Evolutionary conservation across 225 moss, liverwort and hornwort species (phyloP).

Genomic region (Pleurozium schreberi): DNA sequence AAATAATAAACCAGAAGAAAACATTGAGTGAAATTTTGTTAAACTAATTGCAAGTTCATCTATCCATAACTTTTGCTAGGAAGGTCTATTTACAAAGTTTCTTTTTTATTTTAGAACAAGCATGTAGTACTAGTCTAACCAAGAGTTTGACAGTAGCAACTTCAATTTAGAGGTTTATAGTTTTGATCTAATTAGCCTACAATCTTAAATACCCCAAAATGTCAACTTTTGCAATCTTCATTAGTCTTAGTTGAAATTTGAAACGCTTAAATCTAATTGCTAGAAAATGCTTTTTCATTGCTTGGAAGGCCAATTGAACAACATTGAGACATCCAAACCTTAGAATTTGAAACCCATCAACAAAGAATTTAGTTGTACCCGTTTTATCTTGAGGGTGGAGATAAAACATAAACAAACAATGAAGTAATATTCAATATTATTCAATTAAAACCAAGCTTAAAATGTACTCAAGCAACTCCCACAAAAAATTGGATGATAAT

Average conservation of each 20-base stretch:
- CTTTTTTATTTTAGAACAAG: not conserved
- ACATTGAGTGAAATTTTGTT: not conserved
- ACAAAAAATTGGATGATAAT: too few relatives aligned
- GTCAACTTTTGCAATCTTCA: not conserved
- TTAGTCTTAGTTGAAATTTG: not conserved
- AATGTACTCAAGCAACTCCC: rapidly evolving
- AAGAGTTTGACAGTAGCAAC: not conserved
- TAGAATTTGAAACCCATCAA: not conserved
- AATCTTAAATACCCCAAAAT: rapidly evolving
- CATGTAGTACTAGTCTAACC: not conserved
- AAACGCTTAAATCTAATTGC: not conserved
- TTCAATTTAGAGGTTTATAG: not conserved
- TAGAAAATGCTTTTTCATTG: not conserved
- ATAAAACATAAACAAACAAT: not conserved
- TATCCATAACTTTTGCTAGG: not conserved
- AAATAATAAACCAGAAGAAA: not conserved
- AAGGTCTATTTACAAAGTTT: not conserved
- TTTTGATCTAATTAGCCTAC: too few relatives aligned
- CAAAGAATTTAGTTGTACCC: rapidly evolving
- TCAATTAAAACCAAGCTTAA: not conserved
- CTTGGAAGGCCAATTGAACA: not conserved
- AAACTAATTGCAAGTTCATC: not conserved
- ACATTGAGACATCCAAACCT: not conserved
- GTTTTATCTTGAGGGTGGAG: not conserved
- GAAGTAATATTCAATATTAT: not conserved